Evolutionary conservation across 306 rosid species (phyloP).

Genomic region (Castanea sativa): DNA sequence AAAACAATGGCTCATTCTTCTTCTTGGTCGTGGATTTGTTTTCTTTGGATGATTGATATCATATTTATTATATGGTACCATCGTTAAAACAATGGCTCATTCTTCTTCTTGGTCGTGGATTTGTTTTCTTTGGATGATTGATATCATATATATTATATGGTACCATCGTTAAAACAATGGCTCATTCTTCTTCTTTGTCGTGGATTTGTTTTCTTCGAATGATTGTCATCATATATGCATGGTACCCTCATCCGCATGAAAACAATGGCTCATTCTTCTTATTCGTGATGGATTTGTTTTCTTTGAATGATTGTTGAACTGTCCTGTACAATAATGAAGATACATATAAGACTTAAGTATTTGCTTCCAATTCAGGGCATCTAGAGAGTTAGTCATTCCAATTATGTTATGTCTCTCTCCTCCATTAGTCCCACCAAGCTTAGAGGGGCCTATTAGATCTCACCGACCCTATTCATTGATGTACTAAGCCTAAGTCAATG

Average conservation of each 20-base stretch:
- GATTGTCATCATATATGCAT: too few relatives aligned
- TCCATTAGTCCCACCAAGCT: conserved; percentile 28
- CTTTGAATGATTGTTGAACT: conserved; percentile 23
- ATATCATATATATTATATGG: too few relatives aligned
- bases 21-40: too few relatives aligned
- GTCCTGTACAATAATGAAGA: conserved; percentile 23
- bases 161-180: too few relatives aligned
- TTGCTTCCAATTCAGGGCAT: conserved; percentile 10
- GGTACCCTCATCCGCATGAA: neutral
- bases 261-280: conserved; percentile 6
- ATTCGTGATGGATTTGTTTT: conserved; percentile 16
- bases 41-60: too few relatives aligned
- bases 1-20: too few relatives aligned
- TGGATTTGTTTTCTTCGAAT: too few relatives aligned
- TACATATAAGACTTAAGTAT: conserved; percentile 20
- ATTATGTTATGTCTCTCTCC: conserved; percentile 11
- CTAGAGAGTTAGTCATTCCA: neutral
- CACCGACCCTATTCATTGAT: conserved; percentile 6
- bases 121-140: too few relatives aligned
- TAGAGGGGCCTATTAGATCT: conserved; percentile 16
- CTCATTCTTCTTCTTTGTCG: too few relatives aligned
- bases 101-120: too few relatives aligned
- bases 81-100: too few relatives aligned
- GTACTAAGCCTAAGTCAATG: neutral
- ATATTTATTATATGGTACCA: too few relatives aligned